Base-by-base conservation (phyloP, 2,329 filamentous ascomycete species). In the Myrmaecium sp. region DNA sequence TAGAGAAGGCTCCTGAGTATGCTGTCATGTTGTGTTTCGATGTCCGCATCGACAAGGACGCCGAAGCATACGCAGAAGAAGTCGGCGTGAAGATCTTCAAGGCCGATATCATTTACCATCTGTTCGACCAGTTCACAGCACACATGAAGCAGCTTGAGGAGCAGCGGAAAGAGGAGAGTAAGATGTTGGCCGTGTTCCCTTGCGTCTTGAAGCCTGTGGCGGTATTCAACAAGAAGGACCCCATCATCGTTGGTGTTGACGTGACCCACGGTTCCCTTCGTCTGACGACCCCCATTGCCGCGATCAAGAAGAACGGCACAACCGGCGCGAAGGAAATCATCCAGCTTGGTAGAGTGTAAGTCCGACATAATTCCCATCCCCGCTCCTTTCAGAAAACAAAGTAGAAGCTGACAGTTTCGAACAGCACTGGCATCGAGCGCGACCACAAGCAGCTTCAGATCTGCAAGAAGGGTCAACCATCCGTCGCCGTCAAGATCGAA, bases 21-120 rank as follows among this genome's bases (percentile, higher is more conserved):
- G 89, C 89, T n/a, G 81, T 95, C 49, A 98, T 98, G 89, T 73
- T 98, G 26, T 95, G 89, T 54, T 98, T 98, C 66, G 91, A 98
- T 52, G 89, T 98, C 57, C 95, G 94, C 62, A 81, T 98, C 10
- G 89, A 98, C 58, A 95, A 93, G 55, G 89, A 98, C 49, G 89
- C 89, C 1, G 73, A 77, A 38, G 66, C 69, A 6, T 92, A 95
- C 43, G 89, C 89, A 7, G 82, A 94, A 11, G 83, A 95, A 30
- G 74, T 92, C 35, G 83, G 83, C 27, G 80, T 98, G 58, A 95
- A 92, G 64, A 80, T 98, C 43, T 98, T 98, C 62, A 92, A 82
- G 3, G 89, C 91, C 3, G 86, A 98, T 54, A 98, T 98, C 43
- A 98, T 98, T 47, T 98, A 98, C 56, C 89, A 98, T 54, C 63